Percentiles rank a stretch among this genome's conserved stretches.
Conservation (phyloP, 768 basidiomycete species). For the Trametes gibbosa region DNA sequence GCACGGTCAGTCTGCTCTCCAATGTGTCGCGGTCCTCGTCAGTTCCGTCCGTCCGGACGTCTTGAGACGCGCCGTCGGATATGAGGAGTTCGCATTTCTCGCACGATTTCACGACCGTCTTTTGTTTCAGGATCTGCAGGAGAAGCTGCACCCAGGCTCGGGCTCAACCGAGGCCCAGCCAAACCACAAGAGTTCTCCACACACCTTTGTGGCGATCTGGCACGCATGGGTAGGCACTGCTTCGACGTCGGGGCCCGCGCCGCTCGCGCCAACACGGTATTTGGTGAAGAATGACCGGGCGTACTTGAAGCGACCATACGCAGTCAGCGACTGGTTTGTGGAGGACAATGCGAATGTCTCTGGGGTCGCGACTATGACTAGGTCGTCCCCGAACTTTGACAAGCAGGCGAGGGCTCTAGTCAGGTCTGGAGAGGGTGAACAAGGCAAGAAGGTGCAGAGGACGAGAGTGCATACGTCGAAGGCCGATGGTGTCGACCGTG, state of each 20-base stretch:
- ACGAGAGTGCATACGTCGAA: conserved; percentile 38
- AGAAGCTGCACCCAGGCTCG: conserved; percentile 43
- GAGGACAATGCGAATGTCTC: conserved; percentile 64
- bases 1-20: conserved; percentile 70
- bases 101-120: conserved; percentile 71
- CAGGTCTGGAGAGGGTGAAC: conserved; percentile 48
- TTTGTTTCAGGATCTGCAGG: conserved; percentile 70
- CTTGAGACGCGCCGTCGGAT: conserved; percentile 43
- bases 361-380: conserved; percentile 62
- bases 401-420: conserved; percentile 73
- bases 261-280: conserved; percentile 44
- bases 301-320: conserved; percentile 78
- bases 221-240: conserved; percentile 50
- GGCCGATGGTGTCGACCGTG: conserved; percentile 49
- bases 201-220: conserved; percentile 69
- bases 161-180: not conserved
- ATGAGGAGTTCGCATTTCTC: conserved; percentile 76
- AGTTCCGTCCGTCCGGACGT: conserved; percentile 16
- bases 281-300: conserved; percentile 66
- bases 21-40: conserved; percentile 55
- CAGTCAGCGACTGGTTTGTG: conserved; percentile 79
- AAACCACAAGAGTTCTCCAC: too few species aligned
- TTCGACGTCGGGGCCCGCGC: conserved; percentile 28
- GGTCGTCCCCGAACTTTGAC: conserved; percentile 80
- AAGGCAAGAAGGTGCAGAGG: not conserved